phyloP scores from a whole-genome alignment of 129 eudicot species.

The carrot (Daucus carota) region DNA sequence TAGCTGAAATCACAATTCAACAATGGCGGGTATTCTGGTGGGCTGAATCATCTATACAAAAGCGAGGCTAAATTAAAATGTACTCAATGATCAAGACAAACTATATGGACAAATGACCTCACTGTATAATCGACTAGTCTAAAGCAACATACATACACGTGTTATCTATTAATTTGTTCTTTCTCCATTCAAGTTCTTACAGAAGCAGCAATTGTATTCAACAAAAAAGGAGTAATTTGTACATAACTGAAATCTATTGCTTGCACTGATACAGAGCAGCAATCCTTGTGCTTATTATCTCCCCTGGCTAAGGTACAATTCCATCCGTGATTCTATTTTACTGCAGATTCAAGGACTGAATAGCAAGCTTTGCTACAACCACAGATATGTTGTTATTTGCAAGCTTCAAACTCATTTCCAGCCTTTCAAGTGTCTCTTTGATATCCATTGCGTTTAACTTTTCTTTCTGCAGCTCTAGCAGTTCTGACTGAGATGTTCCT shows the following conservation, averaged over 20 bases:
- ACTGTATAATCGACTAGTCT: background rate
- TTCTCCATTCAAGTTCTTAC: background rate
- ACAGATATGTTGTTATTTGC: slow-evolving; percentile 41
- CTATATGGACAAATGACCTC: background rate
- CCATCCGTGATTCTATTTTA: background rate
- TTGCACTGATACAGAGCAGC: background rate
- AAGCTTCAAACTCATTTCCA: slow-evolving; percentile 37
- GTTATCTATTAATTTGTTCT: background rate
- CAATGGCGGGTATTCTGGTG: no score
- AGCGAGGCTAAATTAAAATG: no score
- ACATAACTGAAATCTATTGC: background rate
- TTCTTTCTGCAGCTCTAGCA: slow-evolving; percentile 43
- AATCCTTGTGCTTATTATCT: background rate
- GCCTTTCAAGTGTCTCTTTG: slow-evolving; percentile 47
- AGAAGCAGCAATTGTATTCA: background rate
- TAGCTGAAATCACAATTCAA: no score
- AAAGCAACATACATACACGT: background rate
- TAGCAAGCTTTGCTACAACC: slow-evolving; percentile 76
- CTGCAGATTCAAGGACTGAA: slow-evolving; percentile 48
- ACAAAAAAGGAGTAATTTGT: background rate
- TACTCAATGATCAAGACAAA: no score
- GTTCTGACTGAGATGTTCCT: slow-evolving; percentile 59
- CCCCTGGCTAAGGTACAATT: background rate
- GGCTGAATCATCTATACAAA: no score
- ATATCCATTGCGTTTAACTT: slow-evolving; percentile 63